Evolutionary conservation across 768 basidiomycete species (phyloP).

Genomic region (Tulasnella sp.): DNA sequence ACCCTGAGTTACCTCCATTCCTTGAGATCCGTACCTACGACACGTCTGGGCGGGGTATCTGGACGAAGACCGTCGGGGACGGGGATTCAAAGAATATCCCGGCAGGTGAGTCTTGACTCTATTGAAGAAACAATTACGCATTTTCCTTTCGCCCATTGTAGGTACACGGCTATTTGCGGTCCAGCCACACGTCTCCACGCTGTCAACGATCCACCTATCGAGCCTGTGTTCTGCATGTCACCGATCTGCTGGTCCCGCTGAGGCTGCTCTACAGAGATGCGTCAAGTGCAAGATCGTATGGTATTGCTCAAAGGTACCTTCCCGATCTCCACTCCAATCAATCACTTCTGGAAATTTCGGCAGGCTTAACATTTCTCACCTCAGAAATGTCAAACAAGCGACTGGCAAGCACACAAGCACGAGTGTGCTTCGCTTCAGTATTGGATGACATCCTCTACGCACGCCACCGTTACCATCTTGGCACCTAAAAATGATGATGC

Average conservation of each 20-base stretch:
- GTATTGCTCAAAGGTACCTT: constrained; percentile 66
- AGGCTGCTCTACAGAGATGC: constrained; percentile 51
- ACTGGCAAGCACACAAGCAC: constrained; percentile 64
- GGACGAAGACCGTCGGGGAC: not conserved
- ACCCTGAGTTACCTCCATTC: not conserved
- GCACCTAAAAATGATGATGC: not conserved
- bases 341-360: not conserved
- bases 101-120: not conserved
- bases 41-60: constrained; percentile 12
- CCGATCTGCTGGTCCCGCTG: constrained; percentile 26
- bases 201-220: constrained; percentile 53
- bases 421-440: constrained; percentile 65
- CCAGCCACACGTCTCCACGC: constrained; percentile 49
- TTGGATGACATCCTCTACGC: constrained; percentile 24
- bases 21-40: constrained; percentile 6
- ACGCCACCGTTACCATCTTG: constrained; percentile 36
- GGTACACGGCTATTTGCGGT: constrained; percentile 49
- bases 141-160: constrained; percentile 24
- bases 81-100: constrained; percentile 8
- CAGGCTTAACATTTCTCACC: not conserved
- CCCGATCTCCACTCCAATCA: constrained; percentile 6
- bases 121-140: not conserved
- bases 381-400: constrained; percentile 55
- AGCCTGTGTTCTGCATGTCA: constrained; percentile 64
- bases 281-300: constrained; percentile 54